Base-by-base conservation (phyloP, 352 stramenopile species). In the Phytophthora brassicae region DNA sequence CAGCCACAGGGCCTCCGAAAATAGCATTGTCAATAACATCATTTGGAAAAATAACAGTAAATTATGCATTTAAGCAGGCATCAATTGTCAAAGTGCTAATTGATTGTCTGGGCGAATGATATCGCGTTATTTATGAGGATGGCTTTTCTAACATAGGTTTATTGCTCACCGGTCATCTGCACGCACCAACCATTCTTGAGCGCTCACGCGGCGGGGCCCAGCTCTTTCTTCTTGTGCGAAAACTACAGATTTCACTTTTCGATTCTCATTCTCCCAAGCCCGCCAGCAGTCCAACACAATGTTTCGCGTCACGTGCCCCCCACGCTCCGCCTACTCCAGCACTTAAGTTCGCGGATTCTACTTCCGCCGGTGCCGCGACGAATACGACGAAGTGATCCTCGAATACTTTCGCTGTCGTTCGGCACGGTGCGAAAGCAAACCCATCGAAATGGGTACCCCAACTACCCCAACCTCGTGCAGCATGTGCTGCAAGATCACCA, bases 1-100 rank as follows among this genome's bases (percentile, higher is more conserved):
- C n/a, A n/a, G n/a, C n/a, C n/a, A n/a, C 70, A 42, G 35, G 35
- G 35, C 35, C 35, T 42, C 35, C 45, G 45, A 52, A 52, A 52
- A 52, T 52, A 52, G 28, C 45, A 52, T 38, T 38, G n/a, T 41
- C 51, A 50, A 59, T 59, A 50, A 50, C 51, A 49, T 49, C 44
- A 49, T 50, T 44, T 35, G 9, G 11, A 50, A 59, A 6, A 59
- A 59, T 51, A 44, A 44, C 51, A 50, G 17, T 59, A 59, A 50
- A 50, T 59, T 59, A 50, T 29, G 50, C 26, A 50, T 59, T 50
- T 59, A 28, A 11, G 50, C 4, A n/a, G 6, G 36, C 24, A 38
- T 38, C 31, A 12, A 38, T 38, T 11, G 12, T 38, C 31, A 38
- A 38, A 38, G 13, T 49, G 7, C 33, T 20, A 49, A 35, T 36